Percentiles rank a stretch among this genome's conserved stretches.
These are phyloP conservation scores for Penicillium vulpinum DNA, from an alignment of 2,329 filamentous ascomycete genomes.

Conservation along the genomic window DNA sequence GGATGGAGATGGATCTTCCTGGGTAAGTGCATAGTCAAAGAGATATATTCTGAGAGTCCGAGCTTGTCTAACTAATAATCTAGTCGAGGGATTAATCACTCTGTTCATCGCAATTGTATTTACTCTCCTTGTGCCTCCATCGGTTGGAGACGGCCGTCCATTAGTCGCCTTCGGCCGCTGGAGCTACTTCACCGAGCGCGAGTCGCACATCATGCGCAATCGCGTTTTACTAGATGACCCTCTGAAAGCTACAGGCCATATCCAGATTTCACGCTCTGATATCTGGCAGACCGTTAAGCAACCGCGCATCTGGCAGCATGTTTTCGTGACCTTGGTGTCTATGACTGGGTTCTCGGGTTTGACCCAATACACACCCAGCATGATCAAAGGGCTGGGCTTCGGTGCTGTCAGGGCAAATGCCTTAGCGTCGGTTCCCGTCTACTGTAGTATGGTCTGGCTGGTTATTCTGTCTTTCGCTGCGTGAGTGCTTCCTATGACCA, in stretches of 20 bases:
- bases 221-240: constrained; percentile 50
- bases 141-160: constrained; percentile 37
- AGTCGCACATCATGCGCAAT: constrained; percentile 44
- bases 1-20: constrained; percentile 62
- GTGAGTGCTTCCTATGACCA: constrained; percentile 16
- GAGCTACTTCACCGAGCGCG: constrained; percentile 47
- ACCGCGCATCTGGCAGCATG: constrained; percentile 56
- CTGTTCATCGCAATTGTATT: constrained; percentile 44
- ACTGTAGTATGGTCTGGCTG: constrained; percentile 31
- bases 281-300: constrained; percentile 42
- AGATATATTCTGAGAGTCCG: background rate
- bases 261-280: constrained; percentile 41
- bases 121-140: constrained; percentile 43
- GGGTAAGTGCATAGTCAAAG: constrained; percentile 16
- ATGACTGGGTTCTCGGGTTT: constrained; percentile 52
- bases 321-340: constrained; percentile 49
- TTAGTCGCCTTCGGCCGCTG: constrained; percentile 39
- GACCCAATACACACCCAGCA: constrained; percentile 56
- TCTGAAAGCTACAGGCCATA: constrained; percentile 36
- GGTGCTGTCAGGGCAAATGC: constrained; percentile 53
- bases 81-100: constrained; percentile 56
- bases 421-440: constrained; percentile 53
- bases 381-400: constrained; percentile 57
- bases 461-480: constrained; percentile 25
- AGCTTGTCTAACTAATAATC: too few species aligned